These are phyloP conservation scores for Aspergillus heteromorphus DNA, from an alignment of 495 filamentous ascomycete genomes.

Conservation along the genomic window DNA sequence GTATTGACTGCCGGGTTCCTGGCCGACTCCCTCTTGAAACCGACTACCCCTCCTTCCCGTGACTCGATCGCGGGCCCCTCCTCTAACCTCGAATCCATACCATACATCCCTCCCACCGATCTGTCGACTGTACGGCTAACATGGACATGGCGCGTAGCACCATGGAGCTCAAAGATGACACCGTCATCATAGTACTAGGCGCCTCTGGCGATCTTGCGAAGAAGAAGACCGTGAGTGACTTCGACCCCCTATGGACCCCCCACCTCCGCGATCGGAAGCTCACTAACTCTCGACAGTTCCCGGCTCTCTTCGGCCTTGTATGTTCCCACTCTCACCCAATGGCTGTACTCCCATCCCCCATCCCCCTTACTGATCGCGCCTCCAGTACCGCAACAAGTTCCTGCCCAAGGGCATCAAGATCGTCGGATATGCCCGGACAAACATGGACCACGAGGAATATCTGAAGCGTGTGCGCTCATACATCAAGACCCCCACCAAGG, in stretches of 20 bases:
- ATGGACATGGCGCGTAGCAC: slow-evolving; percentile 47
- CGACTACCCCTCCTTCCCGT: neutral
- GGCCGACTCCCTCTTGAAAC: neutral
- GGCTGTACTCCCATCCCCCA: neutral
- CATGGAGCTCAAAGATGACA: slow-evolving; percentile 97
- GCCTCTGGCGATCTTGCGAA: slow-evolving; percentile 97
- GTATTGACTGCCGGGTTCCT: neutral
- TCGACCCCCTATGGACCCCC: slow-evolving; percentile 7
- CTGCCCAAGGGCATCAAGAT: slow-evolving; percentile 96
- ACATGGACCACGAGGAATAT: slow-evolving; percentile 98
- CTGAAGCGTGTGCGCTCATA: slow-evolving; percentile 90
- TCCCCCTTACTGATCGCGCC: slow-evolving; percentile 19
- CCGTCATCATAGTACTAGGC: slow-evolving; percentile 92
- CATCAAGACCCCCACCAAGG: slow-evolving; percentile 98
- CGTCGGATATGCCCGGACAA: slow-evolving; percentile 97
- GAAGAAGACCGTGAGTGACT: slow-evolving; percentile 93
- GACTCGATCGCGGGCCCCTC: neutral
- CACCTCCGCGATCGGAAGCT: slow-evolving; percentile 10
- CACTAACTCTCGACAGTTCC: slow-evolving; percentile 59
- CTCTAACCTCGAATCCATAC: neutral
- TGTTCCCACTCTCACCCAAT: slow-evolving; percentile 33
- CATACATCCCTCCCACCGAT: slow-evolving; percentile 1
- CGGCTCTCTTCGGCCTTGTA: slow-evolving; percentile 97
- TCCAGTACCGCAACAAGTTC: slow-evolving; percentile 94
- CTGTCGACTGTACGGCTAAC: slow-evolving; percentile 14